phyloP scores from a whole-genome alignment of 1,139 yeast species.

The Wickerhamomyces sp. region DNA sequence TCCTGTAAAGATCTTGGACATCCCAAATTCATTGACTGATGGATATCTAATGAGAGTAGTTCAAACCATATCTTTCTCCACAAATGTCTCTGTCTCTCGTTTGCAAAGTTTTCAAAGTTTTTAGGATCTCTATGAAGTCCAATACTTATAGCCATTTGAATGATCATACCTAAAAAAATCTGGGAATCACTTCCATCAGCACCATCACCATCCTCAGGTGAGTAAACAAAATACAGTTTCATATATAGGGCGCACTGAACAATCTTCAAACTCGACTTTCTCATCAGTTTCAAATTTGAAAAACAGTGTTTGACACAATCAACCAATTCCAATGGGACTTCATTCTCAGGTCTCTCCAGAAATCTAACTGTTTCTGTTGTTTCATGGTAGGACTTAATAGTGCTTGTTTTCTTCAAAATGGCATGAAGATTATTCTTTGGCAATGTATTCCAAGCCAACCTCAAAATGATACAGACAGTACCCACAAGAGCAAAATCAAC shows the following conservation, averaged over 20 bases:
- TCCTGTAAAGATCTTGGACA: conserved; percentile 31
- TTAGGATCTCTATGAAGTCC: conserved; percentile 54
- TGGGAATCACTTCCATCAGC: conserved; percentile 44
- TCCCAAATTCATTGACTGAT: conserved; percentile 39
- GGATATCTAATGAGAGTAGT: conserved; percentile 38
- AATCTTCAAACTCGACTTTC: conserved; percentile 35
- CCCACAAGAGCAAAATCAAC: conserved; percentile 31
- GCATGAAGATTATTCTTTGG: conserved; percentile 31
- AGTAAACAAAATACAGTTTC: conserved; percentile 40
- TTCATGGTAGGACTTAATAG: conserved; percentile 18
- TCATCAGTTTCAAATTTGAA: conserved; percentile 28
- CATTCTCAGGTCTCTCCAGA: conserved; percentile 19
- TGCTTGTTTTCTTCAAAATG: conserved; percentile 11
- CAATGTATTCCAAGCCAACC: conserved; percentile 45
- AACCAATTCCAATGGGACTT: conserved; percentile 19
- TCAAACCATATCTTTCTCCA: conserved; percentile 48
- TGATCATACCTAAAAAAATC: conserved; percentile 36
- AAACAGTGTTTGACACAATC: conserved; percentile 32
- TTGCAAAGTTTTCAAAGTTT: conserved; percentile 30
- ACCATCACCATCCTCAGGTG: conserved; percentile 47
- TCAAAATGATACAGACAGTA: conserved; percentile 39
- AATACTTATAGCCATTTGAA: conserved; percentile 50
- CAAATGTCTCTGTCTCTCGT: conserved; percentile 26
- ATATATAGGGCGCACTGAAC: conserved; percentile 46
- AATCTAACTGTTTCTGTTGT: conserved; percentile 6